Conservation (phyloP, 768 basidiomycete genomes). For the Lactarius vividus region DNA sequence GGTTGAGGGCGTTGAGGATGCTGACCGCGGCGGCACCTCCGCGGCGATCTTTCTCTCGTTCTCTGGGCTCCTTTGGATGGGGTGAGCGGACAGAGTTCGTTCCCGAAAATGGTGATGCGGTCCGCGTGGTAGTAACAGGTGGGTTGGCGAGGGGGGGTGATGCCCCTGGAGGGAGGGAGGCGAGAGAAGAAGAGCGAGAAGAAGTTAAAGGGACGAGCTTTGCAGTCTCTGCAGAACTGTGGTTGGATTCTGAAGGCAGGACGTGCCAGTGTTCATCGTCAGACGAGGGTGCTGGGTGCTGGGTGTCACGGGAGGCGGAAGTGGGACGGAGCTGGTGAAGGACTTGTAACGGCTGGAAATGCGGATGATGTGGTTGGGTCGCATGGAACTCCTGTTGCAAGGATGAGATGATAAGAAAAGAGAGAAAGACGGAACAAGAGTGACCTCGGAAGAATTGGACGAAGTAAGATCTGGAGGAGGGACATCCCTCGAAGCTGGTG, state of each 20-base stretch:
- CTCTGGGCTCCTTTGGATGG: slow-evolving; percentile 29
- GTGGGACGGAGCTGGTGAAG: slow-evolving; percentile 22
- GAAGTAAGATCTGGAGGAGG: slow-evolving; percentile 33
- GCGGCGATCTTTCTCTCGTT: slow-evolving; percentile 33
- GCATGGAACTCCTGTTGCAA: slow-evolving; percentile 16
- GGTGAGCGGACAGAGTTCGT: slow-evolving; percentile 11
- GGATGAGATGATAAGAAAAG: background rate
- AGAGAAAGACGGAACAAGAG: slow-evolving; percentile 8
- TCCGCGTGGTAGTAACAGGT: slow-evolving; percentile 18
- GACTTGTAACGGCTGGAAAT: slow-evolving; percentile 8
- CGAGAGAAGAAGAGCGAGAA: slow-evolving; percentile 53
- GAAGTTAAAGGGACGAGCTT: slow-evolving; percentile 30
- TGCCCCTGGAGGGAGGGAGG: slow-evolving; percentile 45
- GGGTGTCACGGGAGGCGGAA: slow-evolving; percentile 21
- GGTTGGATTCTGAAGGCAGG: slow-evolving; percentile 31
- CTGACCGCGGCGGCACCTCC: slow-evolving; percentile 42
- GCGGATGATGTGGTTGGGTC: slow-evolving; percentile 13
- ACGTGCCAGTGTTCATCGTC: slow-evolving; percentile 50
- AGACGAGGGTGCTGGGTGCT: slow-evolving; percentile 33
- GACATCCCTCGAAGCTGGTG: slow-evolving; percentile 31
- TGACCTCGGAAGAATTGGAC: slow-evolving; percentile 33
- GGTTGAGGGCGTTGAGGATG: slow-evolving; percentile 63
- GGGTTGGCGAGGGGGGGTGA: slow-evolving; percentile 40
- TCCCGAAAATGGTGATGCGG: slow-evolving; percentile 15
- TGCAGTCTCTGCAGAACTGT: slow-evolving; percentile 22